Evolutionary conservation across 345 rosid genomes (phyloP), one percentile per base, ranked within the genome.

Genomic region (Ceriops tagal): DNA sequence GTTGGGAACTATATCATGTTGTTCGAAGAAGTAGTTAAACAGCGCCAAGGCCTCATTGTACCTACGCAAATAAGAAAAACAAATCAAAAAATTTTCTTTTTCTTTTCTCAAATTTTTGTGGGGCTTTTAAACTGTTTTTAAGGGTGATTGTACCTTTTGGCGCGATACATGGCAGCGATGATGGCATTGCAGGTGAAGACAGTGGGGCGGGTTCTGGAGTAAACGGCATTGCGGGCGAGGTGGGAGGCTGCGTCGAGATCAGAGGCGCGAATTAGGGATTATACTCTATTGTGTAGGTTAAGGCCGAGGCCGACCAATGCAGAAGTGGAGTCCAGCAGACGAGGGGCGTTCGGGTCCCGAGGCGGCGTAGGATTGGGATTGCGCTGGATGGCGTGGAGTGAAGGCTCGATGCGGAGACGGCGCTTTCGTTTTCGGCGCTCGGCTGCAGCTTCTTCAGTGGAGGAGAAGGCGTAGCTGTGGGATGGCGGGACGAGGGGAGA

Each of bases 101-200:
- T 7, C 8, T 8, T 35, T 35, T 35, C 43, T 9, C 39, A 7
- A 35, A 6, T 8, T 35, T 35, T 35, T 11, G 8, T 2, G 30
- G 30, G 30, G 30, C 3, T 35, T 35, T 35, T 8, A 35, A 35
- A 6, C 10, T 35, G 10, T 5, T 11, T 1, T 5, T 3, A 47
- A 55, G 26, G 31, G 18, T 57, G 30, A 32, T 13, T 2, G 66
- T 81, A 90, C 74, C 99, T 83, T 79, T 88, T 87, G 49, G 90
- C 85, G 34, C 99, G 83, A 72, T 95, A 89, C 98, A 90, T 92
- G n/a, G 97, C 96, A 0, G 98, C 99, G 46, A 92, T 85, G 68
- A 95, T 87, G 15, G 99, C 99, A 65, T 92, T 92, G 76, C 96
- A 95, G 13, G 98, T 92, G 89, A 95, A 95, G 21, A 95, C 97